Percentiles rank a stretch among this genome's conserved stretches.
Conservation (phyloP, 495 filamentous ascomycete genomes). For the Beverwykella pulmonaria region DNA sequence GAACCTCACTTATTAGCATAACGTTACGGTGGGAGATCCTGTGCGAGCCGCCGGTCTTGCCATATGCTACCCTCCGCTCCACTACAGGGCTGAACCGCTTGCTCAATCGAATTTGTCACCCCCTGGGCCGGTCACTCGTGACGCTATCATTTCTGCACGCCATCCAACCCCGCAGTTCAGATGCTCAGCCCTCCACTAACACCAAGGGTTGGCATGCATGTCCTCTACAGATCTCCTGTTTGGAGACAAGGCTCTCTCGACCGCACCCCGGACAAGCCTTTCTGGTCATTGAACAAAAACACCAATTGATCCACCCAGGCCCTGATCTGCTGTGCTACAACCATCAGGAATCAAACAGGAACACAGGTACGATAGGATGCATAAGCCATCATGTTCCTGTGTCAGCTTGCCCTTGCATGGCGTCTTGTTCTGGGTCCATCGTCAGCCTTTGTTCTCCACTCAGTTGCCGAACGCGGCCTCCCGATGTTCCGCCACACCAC, state of each 20-base stretch:
- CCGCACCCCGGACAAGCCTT: too few relatives aligned
- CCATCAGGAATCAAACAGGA: background rate
- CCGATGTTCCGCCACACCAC: constrained; percentile 3
- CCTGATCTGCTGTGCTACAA: background rate
- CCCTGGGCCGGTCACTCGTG: constrained; percentile 8
- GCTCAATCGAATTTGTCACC: constrained; percentile 24
- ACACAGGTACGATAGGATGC: background rate
- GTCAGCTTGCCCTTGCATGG: constrained; percentile 11
- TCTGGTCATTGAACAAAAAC: background rate
- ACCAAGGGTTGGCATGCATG: background rate
- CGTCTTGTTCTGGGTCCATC: background rate
- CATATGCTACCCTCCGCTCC: background rate
- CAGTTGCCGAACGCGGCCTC: constrained; percentile 7
- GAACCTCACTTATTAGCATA: background rate
- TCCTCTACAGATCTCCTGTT: too few relatives aligned
- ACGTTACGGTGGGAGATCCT: background rate
- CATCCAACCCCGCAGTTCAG: constrained; percentile 23
- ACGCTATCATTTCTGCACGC: constrained; percentile 30
- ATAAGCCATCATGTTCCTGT: background rate
- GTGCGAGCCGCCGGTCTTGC: background rate
- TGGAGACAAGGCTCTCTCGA: background rate
- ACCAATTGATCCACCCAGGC: background rate
- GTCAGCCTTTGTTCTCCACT: constrained; percentile 13
- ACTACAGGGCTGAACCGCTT: background rate
- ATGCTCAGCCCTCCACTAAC: background rate